Evolutionary conservation across 1,284 basidiomycete species (phyloP), one percentile per base, ranked within the genome.

Genomic region (Trichosporon ovoides): DNA sequence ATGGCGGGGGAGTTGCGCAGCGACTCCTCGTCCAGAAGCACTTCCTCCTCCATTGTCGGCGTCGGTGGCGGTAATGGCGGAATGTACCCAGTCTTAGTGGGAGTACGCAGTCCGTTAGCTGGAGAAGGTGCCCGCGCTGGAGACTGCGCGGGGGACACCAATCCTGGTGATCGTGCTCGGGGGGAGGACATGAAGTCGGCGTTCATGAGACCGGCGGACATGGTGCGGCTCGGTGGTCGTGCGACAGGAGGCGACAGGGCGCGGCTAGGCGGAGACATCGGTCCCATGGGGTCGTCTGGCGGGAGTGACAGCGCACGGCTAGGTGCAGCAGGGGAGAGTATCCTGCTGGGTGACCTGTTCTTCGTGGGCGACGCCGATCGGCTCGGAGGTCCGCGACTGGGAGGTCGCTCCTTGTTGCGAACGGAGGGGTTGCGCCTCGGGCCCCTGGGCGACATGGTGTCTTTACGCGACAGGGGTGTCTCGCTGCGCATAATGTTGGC

Each of bases 391-490:
- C 43, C 43, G 2, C 43, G 22, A 24, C 43, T 48, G 14, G 43
- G 43, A 16, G 43, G 43, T 4, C 28, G 43, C 22, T 48, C 43
- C 43, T 48, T 48, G 16, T 48, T 48, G 10, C 43, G 43, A 16
- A 48, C 43, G 9, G 43, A 48, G 16, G 43, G 43, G 43, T 48
- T 48, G 43, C 43, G 43, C 28, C 43, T 48, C 24, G 61, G 61
- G 9, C 58, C 61, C 9, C 58, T 53, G 13, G 43, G 43, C 2
- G 57, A 59, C 49, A 62, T n/a, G 9, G 61, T 62, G 14, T 50
- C 53, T 4, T 55, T 48, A 5, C 61, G 38, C 9, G 38, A 40
- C 19, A 62, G 35, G 5, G 28, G 6, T 3, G 43, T 28, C 5
- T 48, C 43, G 7, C 14, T 28, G 9, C 43, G 24, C 14, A 28